Evolutionary conservation across 1,284 basidiomycete species (phyloP).

Genomic region (Ceratobasidium sp.): DNA sequence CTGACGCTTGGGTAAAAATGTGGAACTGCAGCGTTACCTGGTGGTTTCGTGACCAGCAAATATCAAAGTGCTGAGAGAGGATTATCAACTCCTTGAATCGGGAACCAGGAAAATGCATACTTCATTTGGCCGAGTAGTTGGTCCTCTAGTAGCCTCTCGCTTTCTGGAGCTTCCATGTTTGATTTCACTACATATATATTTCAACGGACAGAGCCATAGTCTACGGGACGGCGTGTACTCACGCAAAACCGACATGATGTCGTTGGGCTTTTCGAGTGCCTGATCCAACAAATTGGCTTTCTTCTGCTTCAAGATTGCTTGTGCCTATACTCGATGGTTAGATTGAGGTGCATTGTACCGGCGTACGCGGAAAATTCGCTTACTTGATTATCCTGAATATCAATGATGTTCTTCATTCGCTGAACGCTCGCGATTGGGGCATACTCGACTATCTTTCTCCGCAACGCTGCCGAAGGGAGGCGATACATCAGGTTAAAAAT

Average conservation of each 20-base stretch:
- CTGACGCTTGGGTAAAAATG: not conserved
- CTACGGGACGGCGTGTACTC: not conserved
- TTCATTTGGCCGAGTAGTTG: constrained; percentile 35
- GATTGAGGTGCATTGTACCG: not conserved
- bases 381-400: constrained; percentile 32
- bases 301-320: constrained; percentile 9
- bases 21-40: not conserved
- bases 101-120: not conserved
- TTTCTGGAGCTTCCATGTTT: not conserved
- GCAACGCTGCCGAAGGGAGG: not conserved
- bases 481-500: not conserved
- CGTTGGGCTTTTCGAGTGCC: not conserved
- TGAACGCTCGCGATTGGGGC: not conserved
- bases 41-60: constrained; percentile 32
- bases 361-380: not conserved
- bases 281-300: not conserved
- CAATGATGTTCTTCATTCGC: constrained; percentile 14
- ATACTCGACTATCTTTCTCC: constrained; percentile 12
- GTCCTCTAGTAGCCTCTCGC: not conserved
- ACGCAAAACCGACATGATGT: constrained; percentile 31
- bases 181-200: constrained; percentile 5
- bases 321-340: not conserved
- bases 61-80: not conserved
- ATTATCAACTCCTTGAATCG: not conserved
- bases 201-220: not conserved